Conservation (phyloP, 371 early-diverging fungal genomes). For the Choanephora cucurbitarum region DNA sequence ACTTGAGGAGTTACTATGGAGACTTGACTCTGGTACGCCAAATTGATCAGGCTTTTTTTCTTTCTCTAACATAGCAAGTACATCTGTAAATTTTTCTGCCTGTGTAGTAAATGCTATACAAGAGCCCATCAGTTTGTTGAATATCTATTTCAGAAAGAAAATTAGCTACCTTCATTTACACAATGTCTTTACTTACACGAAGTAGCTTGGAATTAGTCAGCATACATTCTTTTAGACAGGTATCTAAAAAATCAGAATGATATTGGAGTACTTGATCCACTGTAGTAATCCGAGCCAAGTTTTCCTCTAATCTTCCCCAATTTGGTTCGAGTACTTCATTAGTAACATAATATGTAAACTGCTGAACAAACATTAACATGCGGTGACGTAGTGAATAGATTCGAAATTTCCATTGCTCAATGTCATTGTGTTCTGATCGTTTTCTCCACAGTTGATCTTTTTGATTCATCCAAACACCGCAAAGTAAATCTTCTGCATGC, state of each 20-base stretch:
- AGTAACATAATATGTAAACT: constrained; percentile 82
- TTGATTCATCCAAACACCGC: constrained; percentile 73
- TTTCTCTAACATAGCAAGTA: constrained; percentile 44
- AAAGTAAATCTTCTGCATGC: constrained; percentile 80
- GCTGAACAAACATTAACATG: constrained; percentile 87
- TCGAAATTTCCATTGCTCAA: constrained; percentile 60
- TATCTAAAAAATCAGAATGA: constrained; percentile 85
- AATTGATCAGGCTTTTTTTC: constrained; percentile 44
- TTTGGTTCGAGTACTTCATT: constrained; percentile 91
- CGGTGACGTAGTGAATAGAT: constrained; percentile 72
- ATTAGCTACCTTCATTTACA: too few species aligned
- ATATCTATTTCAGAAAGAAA: constrained; percentile 50
- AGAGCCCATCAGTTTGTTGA: constrained; percentile 66
- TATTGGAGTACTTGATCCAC: constrained; percentile 84
- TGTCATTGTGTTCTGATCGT: constrained; percentile 29
- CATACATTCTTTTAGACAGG: constrained; percentile 90
- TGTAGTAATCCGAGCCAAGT: constrained; percentile 65
- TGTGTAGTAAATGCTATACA: constrained; percentile 68
- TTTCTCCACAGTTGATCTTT: constrained; percentile 41
- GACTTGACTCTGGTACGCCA: constrained; percentile 41
- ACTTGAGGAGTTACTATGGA: constrained; percentile 16
- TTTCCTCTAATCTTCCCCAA: constrained; percentile 69
- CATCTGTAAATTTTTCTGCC: constrained; percentile 48
- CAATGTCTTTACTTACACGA: constrained; percentile 48
- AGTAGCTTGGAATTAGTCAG: constrained; percentile 81